Conservation (phyloP, 2,329 filamentous ascomycete species). For the Aspergillus flavus region DNA sequence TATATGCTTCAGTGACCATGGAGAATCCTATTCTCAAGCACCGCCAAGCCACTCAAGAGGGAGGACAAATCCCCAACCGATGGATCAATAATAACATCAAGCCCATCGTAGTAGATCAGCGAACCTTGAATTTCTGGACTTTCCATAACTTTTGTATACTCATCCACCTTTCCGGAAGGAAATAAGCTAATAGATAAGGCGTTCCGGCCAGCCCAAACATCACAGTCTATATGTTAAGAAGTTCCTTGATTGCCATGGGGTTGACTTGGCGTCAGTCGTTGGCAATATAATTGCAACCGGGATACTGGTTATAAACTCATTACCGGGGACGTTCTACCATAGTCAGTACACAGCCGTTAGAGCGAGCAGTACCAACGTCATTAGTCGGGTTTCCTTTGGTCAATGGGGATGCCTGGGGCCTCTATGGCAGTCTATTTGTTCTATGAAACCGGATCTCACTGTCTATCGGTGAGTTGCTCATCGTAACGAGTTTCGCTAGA, state of each 20-base stretch:
- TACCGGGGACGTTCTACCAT: slow-evolving; percentile 49
- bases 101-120: slow-evolving; percentile 47
- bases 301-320: slow-evolving; percentile 47
- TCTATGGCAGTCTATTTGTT: slow-evolving; percentile 29
- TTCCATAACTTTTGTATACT: slow-evolving; percentile 50
- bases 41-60: neutral
- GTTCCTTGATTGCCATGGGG: slow-evolving; percentile 37
- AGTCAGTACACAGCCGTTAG: slow-evolving; percentile 10
- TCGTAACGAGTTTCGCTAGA: neutral
- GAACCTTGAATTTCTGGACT: slow-evolving; percentile 48
- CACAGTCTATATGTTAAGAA: slow-evolving; percentile 36
- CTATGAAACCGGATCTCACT: slow-evolving; percentile 29
- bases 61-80: slow-evolving; percentile 17
- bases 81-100: slow-evolving; percentile 56
- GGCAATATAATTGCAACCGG: slow-evolving; percentile 42
- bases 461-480: slow-evolving; percentile 34
- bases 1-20: neutral
- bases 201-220: slow-evolving; percentile 51
- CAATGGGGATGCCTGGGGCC: slow-evolving; percentile 37
- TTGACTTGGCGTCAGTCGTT: slow-evolving; percentile 37
- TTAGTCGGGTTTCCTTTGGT: slow-evolving; percentile 38
- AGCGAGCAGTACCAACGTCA: neutral
- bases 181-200: slow-evolving; percentile 32
- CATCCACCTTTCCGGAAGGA: neutral
- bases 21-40: neutral